These are phyloP conservation scores for Mucor lusitanicus DNA, from an alignment of 371 early-diverging fungal genomes.

Conservation along the genomic window DNA sequence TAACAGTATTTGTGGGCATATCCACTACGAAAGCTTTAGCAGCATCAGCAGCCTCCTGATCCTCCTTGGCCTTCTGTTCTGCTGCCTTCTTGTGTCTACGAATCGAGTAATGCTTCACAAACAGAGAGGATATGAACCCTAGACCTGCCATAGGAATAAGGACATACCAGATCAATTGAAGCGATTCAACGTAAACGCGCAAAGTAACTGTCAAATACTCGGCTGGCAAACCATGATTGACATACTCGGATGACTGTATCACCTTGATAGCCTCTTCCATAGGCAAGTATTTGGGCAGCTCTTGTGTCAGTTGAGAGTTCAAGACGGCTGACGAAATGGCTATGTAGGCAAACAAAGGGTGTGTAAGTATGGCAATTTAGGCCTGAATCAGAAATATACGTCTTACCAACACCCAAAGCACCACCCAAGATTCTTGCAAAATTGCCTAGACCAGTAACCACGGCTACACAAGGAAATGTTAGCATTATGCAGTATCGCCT, in stretches of 20 bases:
- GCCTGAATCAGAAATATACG: not conserved
- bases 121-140: constrained; percentile 24
- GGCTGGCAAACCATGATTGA: constrained; percentile 39
- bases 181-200: constrained; percentile 25
- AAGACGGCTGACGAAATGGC: constrained; percentile 45
- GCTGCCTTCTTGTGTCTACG: constrained; percentile 7
- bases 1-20: not conserved
- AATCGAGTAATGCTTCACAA: constrained; percentile 21
- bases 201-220: constrained; percentile 29
- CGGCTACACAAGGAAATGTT: constrained; percentile 19
- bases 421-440: constrained; percentile 51
- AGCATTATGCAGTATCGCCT: not conserved
- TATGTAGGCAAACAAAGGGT: not conserved
- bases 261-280: constrained; percentile 19
- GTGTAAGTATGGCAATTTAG: not conserved
- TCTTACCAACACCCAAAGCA: constrained; percentile 35
- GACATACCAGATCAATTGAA: constrained; percentile 44
- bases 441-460: constrained; percentile 49
- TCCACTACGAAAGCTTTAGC: no score
- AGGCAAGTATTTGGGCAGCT: constrained; percentile 33
- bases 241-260: constrained; percentile 35
- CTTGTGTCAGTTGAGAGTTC: constrained; percentile 32
- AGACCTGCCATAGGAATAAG: constrained; percentile 36
- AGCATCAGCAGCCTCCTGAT: not conserved
- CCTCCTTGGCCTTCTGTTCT: not conserved